These are phyloP conservation scores for Styphnolobium japonicum DNA, from an alignment of 306 rosid genomes.

Conservation along the genomic window DNA sequence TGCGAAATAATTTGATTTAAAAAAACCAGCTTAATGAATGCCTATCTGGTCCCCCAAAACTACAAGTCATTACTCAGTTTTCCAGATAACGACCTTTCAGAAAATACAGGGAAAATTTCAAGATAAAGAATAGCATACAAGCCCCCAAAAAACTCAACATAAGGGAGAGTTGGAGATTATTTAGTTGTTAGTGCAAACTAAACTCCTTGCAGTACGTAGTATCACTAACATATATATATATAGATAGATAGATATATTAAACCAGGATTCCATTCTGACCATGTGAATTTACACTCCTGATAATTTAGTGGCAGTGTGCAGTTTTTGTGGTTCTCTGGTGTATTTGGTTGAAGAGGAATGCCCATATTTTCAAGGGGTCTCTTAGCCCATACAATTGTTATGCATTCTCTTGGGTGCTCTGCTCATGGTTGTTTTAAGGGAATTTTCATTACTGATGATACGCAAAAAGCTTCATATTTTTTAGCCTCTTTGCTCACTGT, in stretches of 20 bases:
- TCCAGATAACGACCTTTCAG: background rate
- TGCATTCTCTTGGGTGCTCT: background rate
- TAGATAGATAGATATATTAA: too few species aligned
- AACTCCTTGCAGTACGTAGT: background rate
- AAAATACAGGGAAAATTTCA: constrained; percentile 9
- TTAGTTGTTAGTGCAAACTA: background rate
- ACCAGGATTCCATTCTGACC: background rate
- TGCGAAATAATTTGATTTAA: constrained; percentile 8
- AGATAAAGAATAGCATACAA: background rate
- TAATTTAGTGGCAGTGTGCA: constrained; percentile 1
- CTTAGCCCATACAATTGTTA: background rate
- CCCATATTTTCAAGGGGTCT: constrained; percentile 4
- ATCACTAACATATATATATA: background rate
- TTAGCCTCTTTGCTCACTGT: background rate
- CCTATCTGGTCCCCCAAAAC: background rate
- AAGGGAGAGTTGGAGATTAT: background rate
- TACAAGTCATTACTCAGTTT: background rate
- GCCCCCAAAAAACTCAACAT: constrained; percentile 7
- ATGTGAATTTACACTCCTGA: background rate
- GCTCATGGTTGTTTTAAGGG: background rate
- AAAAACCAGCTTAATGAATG: constrained; percentile 12
- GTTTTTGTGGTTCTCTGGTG: constrained; percentile 5
- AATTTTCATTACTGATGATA: background rate
- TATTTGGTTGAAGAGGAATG: background rate
- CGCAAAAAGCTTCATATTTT: background rate